phyloP scores from a whole-genome alignment of 805 yeast genomes.

The Saccharomycopsis fibuligera region DNA sequence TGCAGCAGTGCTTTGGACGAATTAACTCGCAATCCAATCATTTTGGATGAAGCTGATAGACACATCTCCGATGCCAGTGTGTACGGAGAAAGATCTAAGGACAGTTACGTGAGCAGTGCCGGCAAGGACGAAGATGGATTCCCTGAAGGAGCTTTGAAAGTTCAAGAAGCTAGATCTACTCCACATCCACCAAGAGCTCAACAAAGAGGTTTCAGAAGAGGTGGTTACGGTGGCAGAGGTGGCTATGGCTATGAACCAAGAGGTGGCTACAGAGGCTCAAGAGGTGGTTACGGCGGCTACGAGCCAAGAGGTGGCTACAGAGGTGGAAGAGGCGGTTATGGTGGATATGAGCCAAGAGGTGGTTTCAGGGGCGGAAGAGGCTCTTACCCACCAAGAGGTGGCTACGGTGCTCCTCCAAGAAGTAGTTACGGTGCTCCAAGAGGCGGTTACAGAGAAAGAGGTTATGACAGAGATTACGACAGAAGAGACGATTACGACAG shows the following conservation, averaged over 20 bases:
- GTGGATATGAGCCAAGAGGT: neutral
- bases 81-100: neutral
- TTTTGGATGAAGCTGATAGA: constrained; percentile 17
- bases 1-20: constrained; percentile 47
- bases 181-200: constrained; percentile 19
- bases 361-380: neutral
- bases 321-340: constrained; percentile 7
- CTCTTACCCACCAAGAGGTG: constrained; percentile 12
- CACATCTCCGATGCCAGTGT: constrained; percentile 2
- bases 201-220: constrained; percentile 16
- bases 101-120: neutral
- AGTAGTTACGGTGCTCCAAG: constrained; percentile 12
- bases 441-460: constrained; percentile 12
- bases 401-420: constrained; percentile 12
- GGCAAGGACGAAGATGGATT: constrained; percentile 6
- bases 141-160: constrained; percentile 19
- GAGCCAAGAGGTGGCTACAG: constrained; percentile 11
- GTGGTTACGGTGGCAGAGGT: constrained; percentile 15
- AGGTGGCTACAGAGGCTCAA: constrained; percentile 12
- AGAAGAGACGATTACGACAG: constrained; percentile 11
- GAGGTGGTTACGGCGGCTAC: constrained; percentile 12
- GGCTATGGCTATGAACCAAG: constrained; percentile 10
- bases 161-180: constrained; percentile 20
- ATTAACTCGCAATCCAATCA: constrained; percentile 22
- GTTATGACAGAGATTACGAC: constrained; percentile 2